Conservation (phyloP, 2,329 filamentous ascomycete species). For the Talaromyces sp. region DNA sequence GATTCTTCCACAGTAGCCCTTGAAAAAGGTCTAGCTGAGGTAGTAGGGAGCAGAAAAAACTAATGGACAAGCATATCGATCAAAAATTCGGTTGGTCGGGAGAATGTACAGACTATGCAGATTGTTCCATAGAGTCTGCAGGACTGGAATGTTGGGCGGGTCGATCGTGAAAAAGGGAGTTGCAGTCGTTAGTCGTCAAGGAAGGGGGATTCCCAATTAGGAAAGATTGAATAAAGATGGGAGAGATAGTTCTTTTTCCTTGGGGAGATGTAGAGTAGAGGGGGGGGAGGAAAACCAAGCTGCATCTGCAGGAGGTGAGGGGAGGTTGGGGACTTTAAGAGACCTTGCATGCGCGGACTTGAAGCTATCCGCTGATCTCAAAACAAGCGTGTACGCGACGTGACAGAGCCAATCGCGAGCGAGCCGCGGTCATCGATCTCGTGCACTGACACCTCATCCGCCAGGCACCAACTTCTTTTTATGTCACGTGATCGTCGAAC, state of each 20-base stretch:
- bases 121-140: slow-evolving; percentile 27
- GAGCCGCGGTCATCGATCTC: slow-evolving; percentile 12
- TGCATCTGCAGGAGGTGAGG: slow-evolving; percentile 22
- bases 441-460: slow-evolving; percentile 1
- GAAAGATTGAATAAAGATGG: slow-evolving; percentile 12
- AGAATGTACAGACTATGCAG: slow-evolving; percentile 36
- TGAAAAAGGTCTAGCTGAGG: slow-evolving; percentile 8
- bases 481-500: slow-evolving; percentile 22
- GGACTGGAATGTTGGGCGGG: slow-evolving; percentile 32
- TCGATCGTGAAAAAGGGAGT: slow-evolving; percentile 8
- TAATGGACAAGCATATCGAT: slow-evolving; percentile 15
- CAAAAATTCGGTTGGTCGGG: slow-evolving; percentile 34
- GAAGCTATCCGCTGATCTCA: slow-evolving; percentile 36
- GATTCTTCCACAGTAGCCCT: not conserved
- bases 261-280: slow-evolving; percentile 3
- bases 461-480: not conserved
- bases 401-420: slow-evolving; percentile 42
- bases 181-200: slow-evolving; percentile 17
- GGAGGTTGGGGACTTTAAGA: slow-evolving; percentile 25
- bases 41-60: slow-evolving; percentile 1
- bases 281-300: slow-evolving; percentile 1
- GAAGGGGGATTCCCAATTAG: slow-evolving; percentile 6
- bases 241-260: slow-evolving; percentile 5
- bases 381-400: slow-evolving; percentile 44
- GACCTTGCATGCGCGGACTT: slow-evolving; percentile 38